Percentiles rank a stretch among this genome's conserved stretches.
Evolutionary conservation across 2,329 filamentous ascomycete genomes (phyloP).

Genomic region (Cladosporium sp.): DNA sequence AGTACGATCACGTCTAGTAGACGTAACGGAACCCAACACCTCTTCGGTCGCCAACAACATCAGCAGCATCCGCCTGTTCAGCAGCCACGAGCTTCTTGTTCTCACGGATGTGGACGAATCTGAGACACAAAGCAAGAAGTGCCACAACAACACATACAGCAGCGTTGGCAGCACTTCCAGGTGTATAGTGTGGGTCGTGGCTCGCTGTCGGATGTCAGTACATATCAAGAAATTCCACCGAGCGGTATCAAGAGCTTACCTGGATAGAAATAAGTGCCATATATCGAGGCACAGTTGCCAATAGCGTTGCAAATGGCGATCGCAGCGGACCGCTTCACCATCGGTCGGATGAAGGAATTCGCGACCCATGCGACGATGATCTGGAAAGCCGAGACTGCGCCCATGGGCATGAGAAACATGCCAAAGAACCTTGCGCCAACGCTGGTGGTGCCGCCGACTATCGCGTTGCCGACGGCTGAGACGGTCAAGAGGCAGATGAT

Average conservation of each 20-base stretch:
- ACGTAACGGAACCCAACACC: slow-evolving; percentile 25
- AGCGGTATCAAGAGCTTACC: slow-evolving; percentile 32
- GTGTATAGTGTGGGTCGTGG: slow-evolving; percentile 42
- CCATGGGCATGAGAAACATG: slow-evolving; percentile 54
- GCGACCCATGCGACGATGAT: slow-evolving; percentile 35
- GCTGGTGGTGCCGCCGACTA: slow-evolving; percentile 55
- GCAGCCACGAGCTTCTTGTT: slow-evolving; percentile 37
- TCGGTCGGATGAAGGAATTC: slow-evolving; percentile 35
- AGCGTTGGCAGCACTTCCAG: slow-evolving; percentile 42
- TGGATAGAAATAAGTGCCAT: slow-evolving; percentile 32
- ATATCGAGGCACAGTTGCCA: slow-evolving; percentile 41
- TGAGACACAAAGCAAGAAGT: slow-evolving; percentile 38
- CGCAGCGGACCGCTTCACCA: slow-evolving; percentile 38
- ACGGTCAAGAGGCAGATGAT: slow-evolving; percentile 57
- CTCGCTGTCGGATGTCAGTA: slow-evolving; percentile 33
- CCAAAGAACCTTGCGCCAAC: slow-evolving; percentile 61
- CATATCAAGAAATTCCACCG: too few species aligned
- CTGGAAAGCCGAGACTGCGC: slow-evolving; percentile 35
- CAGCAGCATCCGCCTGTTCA: slow-evolving; percentile 27
- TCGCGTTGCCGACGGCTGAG: slow-evolving; percentile 57
- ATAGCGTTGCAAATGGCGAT: slow-evolving; percentile 40
- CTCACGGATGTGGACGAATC: slow-evolving; percentile 39
- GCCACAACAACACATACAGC: slow-evolving; percentile 41
- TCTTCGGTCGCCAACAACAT: slow-evolving; percentile 16
- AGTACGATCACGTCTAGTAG: slow-evolving; percentile 12